A percentile compares a stretch with the other conserved stretches of the same genome.
Evolutionary conservation across 192 early-diverging fungal species (phyloP).

Genomic region (Gamsiella multidivaricata): DNA sequence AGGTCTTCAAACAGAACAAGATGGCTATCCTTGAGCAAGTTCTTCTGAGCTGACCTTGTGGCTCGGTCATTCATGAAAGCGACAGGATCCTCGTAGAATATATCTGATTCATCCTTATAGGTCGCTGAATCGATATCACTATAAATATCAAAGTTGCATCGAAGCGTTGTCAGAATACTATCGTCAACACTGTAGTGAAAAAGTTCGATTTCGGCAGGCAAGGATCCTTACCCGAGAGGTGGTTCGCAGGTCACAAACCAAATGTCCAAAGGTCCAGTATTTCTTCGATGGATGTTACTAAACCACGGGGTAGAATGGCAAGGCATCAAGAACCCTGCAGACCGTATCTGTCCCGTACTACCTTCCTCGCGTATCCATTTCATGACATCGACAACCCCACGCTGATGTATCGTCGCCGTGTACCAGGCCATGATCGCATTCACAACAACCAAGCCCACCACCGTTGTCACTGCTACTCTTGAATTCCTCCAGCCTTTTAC

Average conservation of each 20-base stretch:
- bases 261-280: constrained; percentile 55
- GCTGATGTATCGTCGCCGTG: constrained; percentile 83
- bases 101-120: constrained; percentile 80
- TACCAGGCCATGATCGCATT: constrained; percentile 80
- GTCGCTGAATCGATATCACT: constrained; percentile 23
- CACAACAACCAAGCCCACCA: constrained; percentile 67
- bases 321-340: constrained; percentile 90
- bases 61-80: constrained; percentile 55
- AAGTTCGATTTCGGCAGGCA: background rate
- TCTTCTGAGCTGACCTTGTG: background rate
- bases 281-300: constrained; percentile 78
- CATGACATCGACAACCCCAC: constrained; percentile 93
- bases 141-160: constrained; percentile 1
- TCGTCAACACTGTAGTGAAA: background rate
- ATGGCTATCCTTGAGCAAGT: constrained; percentile 55
- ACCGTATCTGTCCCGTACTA: constrained; percentile 13
- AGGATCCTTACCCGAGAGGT: constrained; percentile 69
- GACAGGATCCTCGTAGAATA: constrained; percentile 79
- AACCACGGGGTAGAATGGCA: constrained; percentile 98
- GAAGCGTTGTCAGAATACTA: background rate
- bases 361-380: constrained; percentile 70
- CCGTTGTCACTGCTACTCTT: constrained; percentile 3
- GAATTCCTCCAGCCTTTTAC: constrained; percentile 11
- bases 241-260: constrained; percentile 95
- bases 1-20: constrained; percentile 84